Evolutionary conservation across 495 filamentous ascomycete genomes (phyloP).

Genomic region (Talaromyces nanjingensis): DNA sequence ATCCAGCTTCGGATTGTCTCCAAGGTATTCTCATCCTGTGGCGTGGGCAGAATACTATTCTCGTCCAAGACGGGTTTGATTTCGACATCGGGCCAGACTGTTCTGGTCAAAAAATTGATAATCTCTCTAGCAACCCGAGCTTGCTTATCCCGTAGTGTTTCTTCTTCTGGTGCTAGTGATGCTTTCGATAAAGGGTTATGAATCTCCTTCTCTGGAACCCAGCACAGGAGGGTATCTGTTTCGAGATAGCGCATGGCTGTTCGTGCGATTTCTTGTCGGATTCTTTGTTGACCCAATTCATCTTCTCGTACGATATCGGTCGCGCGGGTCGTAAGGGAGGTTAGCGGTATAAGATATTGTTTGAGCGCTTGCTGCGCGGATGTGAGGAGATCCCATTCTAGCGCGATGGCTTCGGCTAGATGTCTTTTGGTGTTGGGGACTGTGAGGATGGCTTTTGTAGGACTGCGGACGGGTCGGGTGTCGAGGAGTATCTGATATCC

Average conservation of each 20-base stretch:
- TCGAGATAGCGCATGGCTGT: constrained; percentile 79
- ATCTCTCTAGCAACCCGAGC: constrained; percentile 57
- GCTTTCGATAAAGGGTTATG: constrained; percentile 16
- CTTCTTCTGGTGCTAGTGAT: constrained; percentile 22
- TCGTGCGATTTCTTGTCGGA: constrained; percentile 51
- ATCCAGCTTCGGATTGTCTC: constrained; percentile 77
- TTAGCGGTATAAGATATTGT: constrained; percentile 82
- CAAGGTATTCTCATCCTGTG: constrained; percentile 63
- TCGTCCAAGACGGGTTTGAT: constrained; percentile 70
- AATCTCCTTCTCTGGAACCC: constrained; percentile 57
- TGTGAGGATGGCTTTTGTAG: constrained; percentile 61
- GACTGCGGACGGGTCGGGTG: constrained; percentile 68
- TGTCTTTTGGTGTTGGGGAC: constrained; percentile 69
- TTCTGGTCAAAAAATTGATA: constrained; percentile 57
- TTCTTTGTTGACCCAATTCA: constrained; percentile 33
- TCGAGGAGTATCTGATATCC: constrained; percentile 75
- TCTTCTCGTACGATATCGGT: constrained; percentile 69
- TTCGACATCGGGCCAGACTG: constrained; percentile 80
- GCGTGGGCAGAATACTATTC: constrained; percentile 60
- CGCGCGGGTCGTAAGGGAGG: constrained; percentile 72
- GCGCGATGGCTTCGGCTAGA: constrained; percentile 77
- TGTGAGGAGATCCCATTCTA: constrained; percentile 86
- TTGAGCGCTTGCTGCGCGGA: constrained; percentile 70
- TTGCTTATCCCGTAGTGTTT: constrained; percentile 63
- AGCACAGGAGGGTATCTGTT: constrained; percentile 92